These are phyloP conservation scores for Hyphopichia fennica DNA, from an alignment of 1,139 yeast species.

Conservation along the genomic window DNA sequence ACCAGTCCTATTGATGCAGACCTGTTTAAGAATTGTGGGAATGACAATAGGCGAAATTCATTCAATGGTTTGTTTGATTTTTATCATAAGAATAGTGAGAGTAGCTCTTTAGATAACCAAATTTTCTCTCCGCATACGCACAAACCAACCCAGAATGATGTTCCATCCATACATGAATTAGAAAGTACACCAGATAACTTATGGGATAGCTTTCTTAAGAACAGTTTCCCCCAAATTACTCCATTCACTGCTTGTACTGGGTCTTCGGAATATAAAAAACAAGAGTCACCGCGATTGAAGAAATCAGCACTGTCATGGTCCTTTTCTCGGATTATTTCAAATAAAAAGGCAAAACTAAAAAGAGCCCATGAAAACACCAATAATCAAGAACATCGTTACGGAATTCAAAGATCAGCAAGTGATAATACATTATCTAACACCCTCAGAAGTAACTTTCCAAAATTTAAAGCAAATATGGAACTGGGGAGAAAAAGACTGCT, in stretches of 20 bases:
- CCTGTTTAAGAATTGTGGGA: too few species aligned
- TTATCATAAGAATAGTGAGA: constrained; percentile 9
- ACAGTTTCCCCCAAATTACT: neutral
- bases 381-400: too few species aligned
- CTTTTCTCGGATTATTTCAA: neutral
- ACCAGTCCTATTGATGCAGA: too few species aligned
- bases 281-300: neutral
- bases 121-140: constrained; percentile 30
- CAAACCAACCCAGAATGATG: constrained; percentile 19
- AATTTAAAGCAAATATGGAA: neutral
- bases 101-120: constrained; percentile 19
- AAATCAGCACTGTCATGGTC: neutral
- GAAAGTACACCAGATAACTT: constrained; percentile 1
- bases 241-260: neutral
- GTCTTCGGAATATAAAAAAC: neutral
- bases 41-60: neutral
- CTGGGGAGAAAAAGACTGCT: neutral
- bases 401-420: neutral
- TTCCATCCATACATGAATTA: constrained; percentile 21
- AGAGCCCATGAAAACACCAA: neutral
- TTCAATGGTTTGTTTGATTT: constrained; percentile 3
- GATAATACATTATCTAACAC: neutral
- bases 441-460: neutral
- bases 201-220: neutral
- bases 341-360: neutral